Percentiles rank a stretch among this genome's conserved stretches.
phyloP scores from a whole-genome alignment of 1,139 yeast species.

The Zhuliangozyma blackwelliae region DNA sequence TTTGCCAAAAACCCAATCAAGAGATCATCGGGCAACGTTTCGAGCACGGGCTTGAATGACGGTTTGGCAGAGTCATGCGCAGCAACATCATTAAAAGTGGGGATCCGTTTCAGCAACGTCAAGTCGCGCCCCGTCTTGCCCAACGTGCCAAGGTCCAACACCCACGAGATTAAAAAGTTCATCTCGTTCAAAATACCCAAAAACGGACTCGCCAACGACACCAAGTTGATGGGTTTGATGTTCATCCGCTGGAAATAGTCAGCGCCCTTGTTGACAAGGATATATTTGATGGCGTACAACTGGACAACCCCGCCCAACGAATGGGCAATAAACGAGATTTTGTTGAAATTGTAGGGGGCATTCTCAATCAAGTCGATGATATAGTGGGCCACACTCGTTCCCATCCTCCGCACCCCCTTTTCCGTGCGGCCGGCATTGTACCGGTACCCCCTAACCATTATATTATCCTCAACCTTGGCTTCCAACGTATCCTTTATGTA shows the following conservation, averaged over 20 bases:
- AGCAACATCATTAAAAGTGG: slow-evolving; percentile 14
- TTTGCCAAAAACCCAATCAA: slow-evolving; percentile 59
- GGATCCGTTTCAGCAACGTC: slow-evolving; percentile 46
- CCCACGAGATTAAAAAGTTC: slow-evolving; percentile 79
- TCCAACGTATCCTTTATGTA: slow-evolving; percentile 81
- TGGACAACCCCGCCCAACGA: slow-evolving; percentile 90
- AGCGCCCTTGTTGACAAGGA: slow-evolving; percentile 46
- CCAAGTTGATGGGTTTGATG: slow-evolving; percentile 62
- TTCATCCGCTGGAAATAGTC: slow-evolving; percentile 55
- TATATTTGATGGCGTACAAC: slow-evolving; percentile 82
- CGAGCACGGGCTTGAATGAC: slow-evolving; percentile 56
- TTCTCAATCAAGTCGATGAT: slow-evolving; percentile 51
- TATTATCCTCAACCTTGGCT: slow-evolving; percentile 51
- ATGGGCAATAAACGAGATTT: slow-evolving; percentile 85
- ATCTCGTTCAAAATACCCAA: slow-evolving; percentile 81
- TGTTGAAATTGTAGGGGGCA: slow-evolving; percentile 36
- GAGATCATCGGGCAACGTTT: slow-evolving; percentile 74
- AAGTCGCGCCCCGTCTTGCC: slow-evolving; percentile 93
- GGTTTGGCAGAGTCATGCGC: background rate
- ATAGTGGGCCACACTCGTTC: slow-evolving; percentile 71
- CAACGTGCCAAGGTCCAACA: slow-evolving; percentile 79
- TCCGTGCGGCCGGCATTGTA: slow-evolving; percentile 90
- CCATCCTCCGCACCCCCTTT: slow-evolving; percentile 79
- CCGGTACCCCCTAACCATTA: slow-evolving; percentile 74
- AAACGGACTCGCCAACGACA: slow-evolving; percentile 82